A percentile compares a stretch with the other conserved stretches of the same genome.
Conservation (phyloP, 441 rosid genomes). For the Euphorbia corollata region DNA sequence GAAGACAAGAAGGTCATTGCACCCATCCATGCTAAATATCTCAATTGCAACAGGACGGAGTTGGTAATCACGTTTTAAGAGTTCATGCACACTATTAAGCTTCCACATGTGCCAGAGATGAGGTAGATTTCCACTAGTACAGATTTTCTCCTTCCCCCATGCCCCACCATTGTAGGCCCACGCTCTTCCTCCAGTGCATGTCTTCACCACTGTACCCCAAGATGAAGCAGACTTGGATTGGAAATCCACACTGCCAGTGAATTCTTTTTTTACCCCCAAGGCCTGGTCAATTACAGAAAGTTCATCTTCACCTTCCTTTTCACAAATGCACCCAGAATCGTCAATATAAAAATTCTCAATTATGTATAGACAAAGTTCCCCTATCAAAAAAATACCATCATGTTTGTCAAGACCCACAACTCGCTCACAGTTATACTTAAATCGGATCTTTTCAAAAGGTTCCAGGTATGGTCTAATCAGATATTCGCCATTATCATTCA, state of each 20-base stretch:
- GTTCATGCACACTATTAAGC: conserved; percentile 91
- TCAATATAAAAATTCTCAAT: conserved; percentile 95
- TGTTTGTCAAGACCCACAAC: conserved; percentile 98
- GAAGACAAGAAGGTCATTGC: conserved; percentile 96
- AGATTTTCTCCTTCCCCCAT: conserved; percentile 98
- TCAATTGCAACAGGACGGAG: conserved; percentile 99
- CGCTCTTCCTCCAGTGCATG: conserved; percentile 88
- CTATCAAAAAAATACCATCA: conserved; percentile 97
- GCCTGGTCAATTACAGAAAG: conserved; percentile 99
- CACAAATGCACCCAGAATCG: conserved; percentile 80
- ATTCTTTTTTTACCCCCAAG: conserved; percentile 95
- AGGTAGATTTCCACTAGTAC: conserved; percentile 73
- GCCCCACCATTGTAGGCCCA: conserved; percentile 99
- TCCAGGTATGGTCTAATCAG: conserved; percentile 96
- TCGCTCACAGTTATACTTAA: conserved; percentile 92
- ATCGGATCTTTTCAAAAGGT: conserved; percentile 86
- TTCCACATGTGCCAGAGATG: conserved; percentile 99
- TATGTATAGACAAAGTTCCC: conserved; percentile 84
- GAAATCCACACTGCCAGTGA: conserved; percentile 61
- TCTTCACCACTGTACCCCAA: conserved; percentile 52
- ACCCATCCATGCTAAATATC: conserved; percentile 99
- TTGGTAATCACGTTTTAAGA: conserved; percentile 99
- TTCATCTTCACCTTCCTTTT: conserved; percentile 95
- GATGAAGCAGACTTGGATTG: conserved; percentile 89
- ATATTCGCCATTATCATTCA: conserved; percentile 95